phyloP scores from a whole-genome alignment of 2,329 filamentous ascomycete genomes.

The Leptodontidium sp. region DNA sequence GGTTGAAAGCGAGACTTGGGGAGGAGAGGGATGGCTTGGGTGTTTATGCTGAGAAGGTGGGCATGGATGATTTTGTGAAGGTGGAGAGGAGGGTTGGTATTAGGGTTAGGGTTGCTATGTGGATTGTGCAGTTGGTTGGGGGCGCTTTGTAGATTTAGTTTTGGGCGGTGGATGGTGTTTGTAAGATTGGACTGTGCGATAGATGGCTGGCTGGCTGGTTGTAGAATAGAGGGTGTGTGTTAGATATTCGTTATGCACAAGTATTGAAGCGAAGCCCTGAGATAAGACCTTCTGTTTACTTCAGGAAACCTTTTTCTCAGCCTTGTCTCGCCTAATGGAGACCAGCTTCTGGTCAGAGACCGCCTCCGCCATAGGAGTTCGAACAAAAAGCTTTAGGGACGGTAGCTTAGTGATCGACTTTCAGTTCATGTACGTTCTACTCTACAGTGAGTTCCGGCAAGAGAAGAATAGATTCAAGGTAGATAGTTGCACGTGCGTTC shows the following conservation, averaged over 20 bases:
- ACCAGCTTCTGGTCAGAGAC: too few species aligned
- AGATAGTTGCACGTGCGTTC: not conserved
- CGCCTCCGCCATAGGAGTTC: too few species aligned
- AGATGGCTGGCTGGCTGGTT: not conserved
- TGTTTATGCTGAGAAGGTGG: conserved; percentile 73
- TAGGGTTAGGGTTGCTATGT: conserved; percentile 89
- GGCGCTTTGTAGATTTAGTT: conserved; percentile 73
- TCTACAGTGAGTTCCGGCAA: too few species aligned
- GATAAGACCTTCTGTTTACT: too few species aligned
- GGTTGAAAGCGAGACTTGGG: conserved; percentile 74
- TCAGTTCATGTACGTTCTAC: too few species aligned
- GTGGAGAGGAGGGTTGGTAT: conserved; percentile 85
- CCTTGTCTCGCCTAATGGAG: too few species aligned
- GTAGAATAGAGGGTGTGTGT: not conserved
- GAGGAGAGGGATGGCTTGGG: conserved; percentile 84
- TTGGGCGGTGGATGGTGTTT: not conserved
- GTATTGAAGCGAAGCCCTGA: not conserved
- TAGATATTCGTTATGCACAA: not conserved
- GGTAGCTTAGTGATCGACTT: too few species aligned
- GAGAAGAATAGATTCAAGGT: not conserved
- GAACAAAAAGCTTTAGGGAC: too few species aligned
- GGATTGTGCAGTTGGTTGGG: conserved; percentile 86
- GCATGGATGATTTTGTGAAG: conserved; percentile 79
- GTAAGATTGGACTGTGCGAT: conserved; percentile 11
- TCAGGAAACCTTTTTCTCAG: too few species aligned